Base-by-base conservation (phyloP, 106 monocot species). In the Dendrobium chrysotoxum region DNA sequence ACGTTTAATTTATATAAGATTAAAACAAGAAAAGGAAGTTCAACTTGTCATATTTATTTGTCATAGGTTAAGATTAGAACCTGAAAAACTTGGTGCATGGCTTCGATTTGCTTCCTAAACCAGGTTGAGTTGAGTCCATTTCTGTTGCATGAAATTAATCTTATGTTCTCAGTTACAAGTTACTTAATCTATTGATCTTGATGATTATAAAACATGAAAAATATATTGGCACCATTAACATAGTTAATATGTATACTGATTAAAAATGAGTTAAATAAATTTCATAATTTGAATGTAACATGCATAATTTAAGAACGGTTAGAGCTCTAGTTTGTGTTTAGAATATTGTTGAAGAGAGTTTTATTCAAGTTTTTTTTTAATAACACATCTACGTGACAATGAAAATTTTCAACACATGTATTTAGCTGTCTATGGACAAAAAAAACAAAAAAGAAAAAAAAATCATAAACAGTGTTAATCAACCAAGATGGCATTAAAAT, bases 41-140 rank as follows among this genome's bases (percentile, higher is more conserved):
- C 74, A 53, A 81, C 77, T 86, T 76, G 81, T 64, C 70, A 82
- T 80, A 83, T 87, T 86, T 78, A 83, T 87, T 66, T 91, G 90
- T 81, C 67, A 80, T 44, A 81, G 85, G 91, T 88, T 92, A 88
- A 83, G 79, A 83, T 83, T 83, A 83, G 83, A 83, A 83, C 83
- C 83, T 98, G 94, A 98, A 98, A 98, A 98, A 98, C 85, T 98
- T 98, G 86, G 90, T 98, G 94, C 97, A 98, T 80, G 97, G 97
- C 94, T 94, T 98, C 88, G 92, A 94, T 98, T 98, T 98, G 97
- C 97, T 94, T 98, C 97, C 97, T 92, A 98, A 75, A 91, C 91
- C 93, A 93, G 86, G 79, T 92, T 90, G 93, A 76, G 47, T 40
- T 15, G 88, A 91, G 78, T 89, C 91, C 86, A 31, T 76, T 83